These are phyloP conservation scores for Atractiella rhizophila DNA, from an alignment of 768 basidiomycete species.

Conservation along the genomic window DNA sequence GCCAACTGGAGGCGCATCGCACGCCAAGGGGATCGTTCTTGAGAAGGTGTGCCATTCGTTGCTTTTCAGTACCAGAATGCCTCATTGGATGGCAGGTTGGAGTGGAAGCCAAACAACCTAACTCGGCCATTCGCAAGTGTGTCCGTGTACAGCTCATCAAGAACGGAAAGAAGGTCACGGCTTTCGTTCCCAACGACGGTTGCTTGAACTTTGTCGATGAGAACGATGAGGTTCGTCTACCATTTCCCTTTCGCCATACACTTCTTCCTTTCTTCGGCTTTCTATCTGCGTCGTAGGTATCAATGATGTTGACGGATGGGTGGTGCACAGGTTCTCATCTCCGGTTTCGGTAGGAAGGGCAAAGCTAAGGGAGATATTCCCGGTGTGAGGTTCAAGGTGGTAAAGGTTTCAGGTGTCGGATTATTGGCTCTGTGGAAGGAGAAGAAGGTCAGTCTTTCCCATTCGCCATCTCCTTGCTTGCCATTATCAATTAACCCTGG, in stretches of 20 bases:
- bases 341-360: conserved; percentile 97
- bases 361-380: conserved; percentile 99
- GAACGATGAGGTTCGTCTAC: conserved; percentile 49
- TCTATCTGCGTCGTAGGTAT: neutral
- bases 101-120: conserved; percentile 99
- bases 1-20: conserved; percentile 94
- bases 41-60: conserved; percentile 43
- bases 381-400: conserved; percentile 98
- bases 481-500: no score
- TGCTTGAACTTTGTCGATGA: conserved; percentile 97
- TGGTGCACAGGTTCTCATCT: conserved; percentile 52
- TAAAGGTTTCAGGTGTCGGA: conserved; percentile 98
- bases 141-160: conserved; percentile 99
- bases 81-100: conserved; percentile 34
- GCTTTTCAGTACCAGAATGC: neutral
- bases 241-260: neutral
- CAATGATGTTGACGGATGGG: neutral
- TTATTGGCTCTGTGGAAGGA: conserved; percentile 25
- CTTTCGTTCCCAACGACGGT: conserved; percentile 95
- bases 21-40: conserved; percentile 98
- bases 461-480: no score
- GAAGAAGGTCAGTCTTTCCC: no score
- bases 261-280: neutral
- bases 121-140: conserved; percentile 99
- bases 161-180: conserved; percentile 99